Conservation (phyloP, 2,329 filamentous ascomycete genomes). For the Aspergillaceae sp. region DNA sequence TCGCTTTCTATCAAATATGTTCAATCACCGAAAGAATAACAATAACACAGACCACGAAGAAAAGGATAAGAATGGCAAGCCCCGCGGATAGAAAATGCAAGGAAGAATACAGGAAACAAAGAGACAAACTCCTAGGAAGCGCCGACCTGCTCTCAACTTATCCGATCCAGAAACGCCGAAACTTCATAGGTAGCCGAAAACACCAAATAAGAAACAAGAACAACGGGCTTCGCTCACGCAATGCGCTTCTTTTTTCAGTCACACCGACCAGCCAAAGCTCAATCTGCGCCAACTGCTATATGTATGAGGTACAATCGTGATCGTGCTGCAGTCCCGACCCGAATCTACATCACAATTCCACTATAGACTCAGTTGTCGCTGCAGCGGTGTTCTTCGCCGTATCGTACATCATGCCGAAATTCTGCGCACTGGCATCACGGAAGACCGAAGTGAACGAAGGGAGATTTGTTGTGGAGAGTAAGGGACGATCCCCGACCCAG, state of each 20-base stretch:
- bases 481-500: conserved; percentile 63
- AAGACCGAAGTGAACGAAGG: conserved; percentile 26
- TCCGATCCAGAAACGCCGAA: no score
- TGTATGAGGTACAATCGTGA: background rate
- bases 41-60: background rate
- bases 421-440: conserved; percentile 20
- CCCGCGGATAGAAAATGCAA: background rate
- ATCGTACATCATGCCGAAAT: conserved; percentile 41
- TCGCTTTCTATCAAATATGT: conserved; percentile 2
- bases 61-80: background rate
- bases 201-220: no score
- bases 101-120: background rate
- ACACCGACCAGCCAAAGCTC: background rate
- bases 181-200: no score
- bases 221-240: background rate
- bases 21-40: conserved; percentile 1
- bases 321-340: no score
- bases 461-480: conserved; percentile 23
- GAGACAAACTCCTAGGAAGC: background rate
- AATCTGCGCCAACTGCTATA: background rate
- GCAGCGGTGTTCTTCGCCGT: conserved; percentile 39
- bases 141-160: background rate
- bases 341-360: conserved; percentile 20
- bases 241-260: background rate
- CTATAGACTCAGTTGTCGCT: conserved; percentile 24